phyloP scores from a whole-genome alignment of 257 asterid genomes.

The Henckelia pumila region DNA sequence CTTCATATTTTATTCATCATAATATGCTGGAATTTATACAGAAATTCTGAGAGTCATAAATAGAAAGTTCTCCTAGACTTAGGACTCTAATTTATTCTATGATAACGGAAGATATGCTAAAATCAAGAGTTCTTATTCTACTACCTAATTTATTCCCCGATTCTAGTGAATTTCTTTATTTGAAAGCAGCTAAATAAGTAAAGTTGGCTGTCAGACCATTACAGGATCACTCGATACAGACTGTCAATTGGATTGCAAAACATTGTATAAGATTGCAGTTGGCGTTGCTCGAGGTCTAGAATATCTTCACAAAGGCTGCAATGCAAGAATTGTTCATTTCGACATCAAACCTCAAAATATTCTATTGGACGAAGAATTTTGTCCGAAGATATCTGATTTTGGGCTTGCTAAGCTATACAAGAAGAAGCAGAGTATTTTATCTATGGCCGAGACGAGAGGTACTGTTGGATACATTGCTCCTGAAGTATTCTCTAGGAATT shows the following conservation, averaged over 20 bases:
- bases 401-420: conserved; percentile 56
- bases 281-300: conserved; percentile 67
- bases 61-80: too few species aligned
- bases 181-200: neutral
- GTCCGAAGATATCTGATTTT: conserved; percentile 70
- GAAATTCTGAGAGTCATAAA: too few species aligned
- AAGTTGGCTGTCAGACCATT: too few species aligned
- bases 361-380: conserved; percentile 56
- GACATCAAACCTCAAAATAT: conserved; percentile 77
- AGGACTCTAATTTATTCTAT: too few species aligned
- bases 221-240: too few species aligned
- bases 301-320: conserved; percentile 66
- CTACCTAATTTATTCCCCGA: neutral
- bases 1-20: too few species aligned
- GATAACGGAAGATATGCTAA: neutral
- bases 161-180: too few species aligned
- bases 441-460: conserved; percentile 49
- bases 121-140: neutral
- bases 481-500: conserved; percentile 52
- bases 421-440: conserved; percentile 46
- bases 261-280: conserved; percentile 43
- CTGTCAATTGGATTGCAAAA: conserved; percentile 38
- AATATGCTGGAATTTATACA: too few species aligned
- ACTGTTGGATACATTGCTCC: conserved; percentile 73
- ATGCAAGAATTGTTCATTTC: conserved; percentile 60